These are phyloP conservation scores for Capsicum rhomboideum DNA, from an alignment of 257 asterid species.

Conservation along the genomic window DNA sequence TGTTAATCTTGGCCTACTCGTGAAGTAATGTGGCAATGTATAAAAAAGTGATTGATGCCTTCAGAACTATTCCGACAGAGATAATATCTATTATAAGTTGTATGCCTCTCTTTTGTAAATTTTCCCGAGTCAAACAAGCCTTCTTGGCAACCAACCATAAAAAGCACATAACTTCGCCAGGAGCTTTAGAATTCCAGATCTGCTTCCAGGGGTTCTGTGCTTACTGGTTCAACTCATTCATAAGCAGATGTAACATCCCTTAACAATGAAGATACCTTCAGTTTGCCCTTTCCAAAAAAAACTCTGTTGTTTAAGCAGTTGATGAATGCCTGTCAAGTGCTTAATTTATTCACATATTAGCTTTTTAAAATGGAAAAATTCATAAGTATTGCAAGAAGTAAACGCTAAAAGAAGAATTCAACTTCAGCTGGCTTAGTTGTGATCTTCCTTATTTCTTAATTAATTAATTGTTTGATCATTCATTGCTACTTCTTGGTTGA, in stretches of 20 bases:
- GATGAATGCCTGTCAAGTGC: not conserved
- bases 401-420: not conserved
- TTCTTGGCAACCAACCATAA: not conserved
- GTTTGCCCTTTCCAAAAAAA: not conserved
- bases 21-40: not conserved
- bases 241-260: not conserved
- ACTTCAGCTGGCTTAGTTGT: not conserved
- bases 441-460: not conserved
- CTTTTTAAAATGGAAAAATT: not conserved
- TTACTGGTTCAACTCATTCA: not conserved
- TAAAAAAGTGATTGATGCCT: not conserved
- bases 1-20: not conserved
- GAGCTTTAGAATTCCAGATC: not conserved
- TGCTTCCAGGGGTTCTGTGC: not conserved
- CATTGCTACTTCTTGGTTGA: not conserved
- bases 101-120: not conserved
- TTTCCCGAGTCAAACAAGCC: not conserved
- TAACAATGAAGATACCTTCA: not conserved
- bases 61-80: not conserved
- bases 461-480: not conserved
- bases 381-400: not conserved
- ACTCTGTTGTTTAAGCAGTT: not conserved
- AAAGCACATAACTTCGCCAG: not conserved
- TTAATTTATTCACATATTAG: not conserved
- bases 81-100: not conserved